Evolutionary conservation across 1,284 basidiomycete species (phyloP), one percentile per base, ranked within the genome.

Genomic region (Heliocybe sulcata): DNA sequence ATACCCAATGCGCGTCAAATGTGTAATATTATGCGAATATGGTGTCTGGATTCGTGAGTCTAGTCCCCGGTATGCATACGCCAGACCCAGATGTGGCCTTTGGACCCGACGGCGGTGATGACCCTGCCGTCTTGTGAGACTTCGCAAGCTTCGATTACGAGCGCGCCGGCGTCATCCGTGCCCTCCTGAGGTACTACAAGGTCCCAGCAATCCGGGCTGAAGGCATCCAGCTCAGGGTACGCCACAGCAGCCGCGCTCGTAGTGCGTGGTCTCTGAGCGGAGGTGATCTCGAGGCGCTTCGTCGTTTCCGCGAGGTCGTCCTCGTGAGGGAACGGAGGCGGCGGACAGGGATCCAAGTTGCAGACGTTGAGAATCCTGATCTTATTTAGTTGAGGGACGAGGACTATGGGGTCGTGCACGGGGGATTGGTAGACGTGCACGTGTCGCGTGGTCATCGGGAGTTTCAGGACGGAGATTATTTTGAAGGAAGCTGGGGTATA

Each of bases 331-430:
- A 65, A 66, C 11, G 60, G 56, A 1, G 66, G 66, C 0, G 68
- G 66, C 35, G 57, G 57, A 47, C 75, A 67, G 16, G 72, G 68
- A 45, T 65, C 61, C 61, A 86, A 74, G 54, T 76, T 70, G 10
- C 72, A 64, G 35, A 80, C 65, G 56, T 80, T 82, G 59, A 80
- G 63, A 19, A 84, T 64, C 23, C 63, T 70, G 55, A 85, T 67
- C 2, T 60, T 65, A 29, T 68, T 70, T 16, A 70, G 72, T 8
- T 72, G 65, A 0, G 82, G 74, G 56, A 79, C 62, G 3, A 78
- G 66, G 27, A 83, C 65, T 33, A 86, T 60, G 14, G 82, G 82
- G 59, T 83, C 79, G 57, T 79, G 75, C 11, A 56, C 67, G 11
- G 67, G 64, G 1, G 76, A 72, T 29, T 74, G 71, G 58, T 72